phyloP scores from a whole-genome alignment of 805 yeast genomes.

The Kazachstania bromeliacearum region DNA sequence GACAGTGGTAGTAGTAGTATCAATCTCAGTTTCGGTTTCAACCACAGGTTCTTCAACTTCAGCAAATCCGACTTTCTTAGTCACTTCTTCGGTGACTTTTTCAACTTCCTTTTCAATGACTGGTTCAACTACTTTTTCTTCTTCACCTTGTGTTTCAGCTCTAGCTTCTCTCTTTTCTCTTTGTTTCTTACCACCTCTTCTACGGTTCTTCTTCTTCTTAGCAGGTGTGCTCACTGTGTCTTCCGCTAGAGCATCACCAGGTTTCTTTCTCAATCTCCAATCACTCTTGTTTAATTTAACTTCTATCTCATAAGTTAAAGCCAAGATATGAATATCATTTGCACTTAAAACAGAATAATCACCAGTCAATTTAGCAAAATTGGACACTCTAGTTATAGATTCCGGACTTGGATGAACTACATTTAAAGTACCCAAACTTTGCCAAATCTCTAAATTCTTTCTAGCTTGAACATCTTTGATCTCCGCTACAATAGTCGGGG shows the following conservation, averaged over 20 bases:
- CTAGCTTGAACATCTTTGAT: constrained; percentile 80
- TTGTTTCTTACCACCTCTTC: constrained; percentile 61
- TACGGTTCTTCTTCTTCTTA: constrained; percentile 35
- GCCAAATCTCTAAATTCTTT: constrained; percentile 73
- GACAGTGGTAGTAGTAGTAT: not conserved
- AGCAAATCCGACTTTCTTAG: constrained; percentile 1
- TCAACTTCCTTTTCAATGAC: not conserved
- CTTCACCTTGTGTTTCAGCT: constrained; percentile 15
- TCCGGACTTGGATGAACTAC: constrained; percentile 69
- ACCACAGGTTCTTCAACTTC: constrained; percentile 2
- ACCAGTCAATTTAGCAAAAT: constrained; percentile 82
- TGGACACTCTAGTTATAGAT: constrained; percentile 54
- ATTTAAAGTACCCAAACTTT: constrained; percentile 42
- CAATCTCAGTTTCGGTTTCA: not conserved
- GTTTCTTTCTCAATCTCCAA: constrained; percentile 58
- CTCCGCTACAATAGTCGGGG: constrained; percentile 86
- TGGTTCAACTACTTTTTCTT: not conserved
- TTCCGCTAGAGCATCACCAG: constrained; percentile 46
- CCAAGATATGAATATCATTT: constrained; percentile 88
- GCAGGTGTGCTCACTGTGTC: constrained; percentile 14
- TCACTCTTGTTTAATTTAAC: constrained; percentile 59
- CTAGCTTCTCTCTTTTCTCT: constrained; percentile 46
- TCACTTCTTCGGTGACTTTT: constrained; percentile 1
- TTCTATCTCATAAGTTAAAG: constrained; percentile 83
- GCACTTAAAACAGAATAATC: constrained; percentile 80